A percentile compares a stretch with the other conserved stretches of the same genome.
Evolutionary conservation across 139 green algal species (phyloP).

Genomic region (Micractinium conductrix): DNA sequence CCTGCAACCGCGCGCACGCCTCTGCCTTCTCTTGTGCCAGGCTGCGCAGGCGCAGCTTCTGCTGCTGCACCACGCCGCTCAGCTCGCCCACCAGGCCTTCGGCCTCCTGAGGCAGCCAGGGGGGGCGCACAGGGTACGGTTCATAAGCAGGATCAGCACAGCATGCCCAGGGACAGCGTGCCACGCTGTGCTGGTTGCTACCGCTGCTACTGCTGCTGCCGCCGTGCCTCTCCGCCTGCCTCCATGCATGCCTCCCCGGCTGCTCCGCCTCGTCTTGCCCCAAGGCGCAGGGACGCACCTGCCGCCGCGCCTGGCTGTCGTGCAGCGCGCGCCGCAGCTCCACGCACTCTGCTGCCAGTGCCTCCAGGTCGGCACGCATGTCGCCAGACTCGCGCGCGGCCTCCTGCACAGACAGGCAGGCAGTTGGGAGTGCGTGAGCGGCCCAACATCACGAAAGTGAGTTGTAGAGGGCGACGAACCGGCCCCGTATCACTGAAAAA

Average conservation of each 20-base stretch:
- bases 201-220: not conserved
- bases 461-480: too few species aligned
- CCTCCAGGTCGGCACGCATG: slow-evolving; percentile 35
- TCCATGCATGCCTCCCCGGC: not conserved
- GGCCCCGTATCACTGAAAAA: too few species aligned
- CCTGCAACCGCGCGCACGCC: slow-evolving; percentile 26
- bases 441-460: too few species aligned
- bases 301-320: slow-evolving; percentile 2
- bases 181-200: not conserved
- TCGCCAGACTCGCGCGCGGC: not conserved
- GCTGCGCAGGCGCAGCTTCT: slow-evolving; percentile 45
- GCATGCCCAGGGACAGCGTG: too few species aligned
- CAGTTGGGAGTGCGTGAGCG: too few species aligned
- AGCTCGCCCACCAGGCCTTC: slow-evolving; percentile 40
- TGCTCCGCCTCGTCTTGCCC: not conserved
- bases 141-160: too few species aligned
- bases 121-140: too few species aligned
- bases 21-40: slow-evolving; percentile 41
- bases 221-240: too few species aligned
- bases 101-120: slow-evolving; percentile 31
- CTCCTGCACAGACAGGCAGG: slow-evolving; percentile 31
- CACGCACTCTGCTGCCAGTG: slow-evolving; percentile 16
- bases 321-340: slow-evolving; percentile 33
- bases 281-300: not conserved
- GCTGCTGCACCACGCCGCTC: slow-evolving; percentile 45